Percentiles rank a stretch among this genome's conserved stretches.
Conservation (phyloP, 202 grass and related monocot genomes). For the Cymbopogon flexuosus region DNA sequence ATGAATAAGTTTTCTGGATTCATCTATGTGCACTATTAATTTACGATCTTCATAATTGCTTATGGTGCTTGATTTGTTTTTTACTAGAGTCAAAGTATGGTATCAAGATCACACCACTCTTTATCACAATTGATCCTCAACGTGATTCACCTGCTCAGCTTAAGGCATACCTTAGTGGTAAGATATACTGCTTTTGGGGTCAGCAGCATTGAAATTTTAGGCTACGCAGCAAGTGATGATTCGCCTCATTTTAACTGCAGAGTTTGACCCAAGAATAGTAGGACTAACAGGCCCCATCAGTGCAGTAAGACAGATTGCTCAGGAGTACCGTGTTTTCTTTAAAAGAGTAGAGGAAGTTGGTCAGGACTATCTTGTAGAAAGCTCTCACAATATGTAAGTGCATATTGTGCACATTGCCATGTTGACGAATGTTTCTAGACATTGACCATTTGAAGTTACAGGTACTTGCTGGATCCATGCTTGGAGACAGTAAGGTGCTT, state of each 20-base stretch:
- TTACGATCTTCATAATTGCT: conserved; percentile 24
- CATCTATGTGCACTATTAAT: neutral
- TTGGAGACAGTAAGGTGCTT: conserved; percentile 82
- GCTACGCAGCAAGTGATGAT: conserved; percentile 28
- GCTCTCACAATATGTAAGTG: conserved; percentile 78
- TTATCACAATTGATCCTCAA: conserved; percentile 88
- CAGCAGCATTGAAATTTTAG: conserved; percentile 25
- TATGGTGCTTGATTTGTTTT: conserved; percentile 13
- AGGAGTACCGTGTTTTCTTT: conserved; percentile 94
- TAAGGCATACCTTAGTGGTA: conserved; percentile 87
- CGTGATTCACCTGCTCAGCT: conserved; percentile 75
- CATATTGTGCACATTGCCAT: neutral
- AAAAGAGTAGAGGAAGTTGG: conserved; percentile 75
- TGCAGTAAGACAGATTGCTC: conserved; percentile 82
- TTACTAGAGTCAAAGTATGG: conserved; percentile 62
- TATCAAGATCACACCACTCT: conserved; percentile 65
- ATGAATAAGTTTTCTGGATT: conserved; percentile 13
- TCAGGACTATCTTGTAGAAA: conserved; percentile 90
- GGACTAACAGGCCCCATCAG: conserved; percentile 63
- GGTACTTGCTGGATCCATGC: conserved; percentile 89
- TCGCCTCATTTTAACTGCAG: conserved; percentile 41
- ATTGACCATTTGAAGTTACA: conserved; percentile 41
- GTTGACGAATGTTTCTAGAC: conserved; percentile 1
- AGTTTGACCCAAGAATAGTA: conserved; percentile 83
- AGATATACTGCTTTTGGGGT: conserved; percentile 24